Base-by-base conservation (phyloP, 345 rosid species). In the Citrus sp. region DNA sequence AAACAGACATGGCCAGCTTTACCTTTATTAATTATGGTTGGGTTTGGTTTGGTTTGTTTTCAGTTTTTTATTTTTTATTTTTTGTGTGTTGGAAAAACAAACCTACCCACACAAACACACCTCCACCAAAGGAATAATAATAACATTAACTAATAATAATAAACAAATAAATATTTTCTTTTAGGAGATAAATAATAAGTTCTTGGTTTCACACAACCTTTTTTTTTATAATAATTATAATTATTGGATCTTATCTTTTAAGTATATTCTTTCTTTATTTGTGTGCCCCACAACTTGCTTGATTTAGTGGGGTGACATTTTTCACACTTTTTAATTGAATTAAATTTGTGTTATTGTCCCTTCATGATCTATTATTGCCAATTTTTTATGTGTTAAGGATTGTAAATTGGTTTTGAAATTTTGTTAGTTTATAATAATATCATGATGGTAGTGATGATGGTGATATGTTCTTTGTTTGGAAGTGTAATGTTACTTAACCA, bases 11-110 rank as follows among this genome's bases (percentile, higher is more conserved):
- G 76, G 76, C 73, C n/a, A 63, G 75, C 84, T 78, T 74, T 9
- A 49, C 86, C 81, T 82, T 84, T 67, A 63, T 84, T 67, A 63
- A 70, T 70, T 70, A 74, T 78, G 76, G 67, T 49, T 54, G 73
- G 77, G 80, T 73, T 68, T 73, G 77, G 67, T 76, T 78, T n/a
- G 60, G 59, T 21, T 22, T 59, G 54, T 9, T 46, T 5, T 68
- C 46, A 72, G 72, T 73, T 82, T 82, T 30, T 12, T 58, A 3
- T 24, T 27, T 58, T 72, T 66, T 59, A 34, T 51, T 40, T 24
- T 72, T 56, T 25, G 51, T 81, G 80, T 22, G 83, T 77, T 77
- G 80, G 77, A 70, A 72, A 42, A 76, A 65, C 78, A 37, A 67
- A 64, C 27, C 70, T 38, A 54, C 14, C 63, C 2, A 60, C 72